Conservation (phyloP, 192 early-diverging fungal species). For the Phycomyces nitens region DNA sequence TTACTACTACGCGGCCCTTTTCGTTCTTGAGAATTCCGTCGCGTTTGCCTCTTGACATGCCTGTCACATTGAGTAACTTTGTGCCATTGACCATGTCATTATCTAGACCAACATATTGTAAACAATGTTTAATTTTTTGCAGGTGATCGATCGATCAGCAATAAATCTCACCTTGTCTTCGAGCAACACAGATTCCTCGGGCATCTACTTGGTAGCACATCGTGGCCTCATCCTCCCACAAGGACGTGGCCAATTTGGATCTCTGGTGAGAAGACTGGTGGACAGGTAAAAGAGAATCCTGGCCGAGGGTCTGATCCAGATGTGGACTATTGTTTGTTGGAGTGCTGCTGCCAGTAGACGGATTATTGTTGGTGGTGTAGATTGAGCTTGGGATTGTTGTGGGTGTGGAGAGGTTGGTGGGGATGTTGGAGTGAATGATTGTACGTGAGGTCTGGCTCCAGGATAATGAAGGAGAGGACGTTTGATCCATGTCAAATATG, state of each 20-base stretch:
- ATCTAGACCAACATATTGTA: slow-evolving; percentile 37
- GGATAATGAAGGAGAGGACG: not conserved
- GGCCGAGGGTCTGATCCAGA: not conserved
- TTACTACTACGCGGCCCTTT: slow-evolving; percentile 64
- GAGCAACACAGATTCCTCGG: slow-evolving; percentile 57
- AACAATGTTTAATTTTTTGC: not conserved
- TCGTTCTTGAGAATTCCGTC: slow-evolving; percentile 70
- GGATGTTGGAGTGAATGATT: not conserved
- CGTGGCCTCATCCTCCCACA: slow-evolving; percentile 70
- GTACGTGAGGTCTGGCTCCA: not conserved
- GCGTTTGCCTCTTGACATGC: slow-evolving; percentile 68
- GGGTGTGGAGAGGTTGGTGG: not conserved
- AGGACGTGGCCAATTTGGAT: slow-evolving; percentile 45
- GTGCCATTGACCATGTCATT: slow-evolving; percentile 72
- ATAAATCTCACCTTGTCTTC: slow-evolving; percentile 43
- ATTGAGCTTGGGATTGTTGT: too few relatives aligned
- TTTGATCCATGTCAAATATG: too few relatives aligned
- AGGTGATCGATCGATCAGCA: not conserved
- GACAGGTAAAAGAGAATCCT: not conserved
- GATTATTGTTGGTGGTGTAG: too few relatives aligned
- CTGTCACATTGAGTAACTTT: slow-evolving; percentile 65
- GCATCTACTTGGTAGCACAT: slow-evolving; percentile 64
- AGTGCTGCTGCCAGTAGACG: not conserved
- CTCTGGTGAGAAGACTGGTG: slow-evolving; percentile 2
- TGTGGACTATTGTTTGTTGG: not conserved